Percentiles rank a stretch among this genome's conserved stretches.
These are phyloP conservation scores for Fusarium sp. DNA, from an alignment of 2,329 filamentous ascomycete species.

Conservation along the genomic window DNA sequence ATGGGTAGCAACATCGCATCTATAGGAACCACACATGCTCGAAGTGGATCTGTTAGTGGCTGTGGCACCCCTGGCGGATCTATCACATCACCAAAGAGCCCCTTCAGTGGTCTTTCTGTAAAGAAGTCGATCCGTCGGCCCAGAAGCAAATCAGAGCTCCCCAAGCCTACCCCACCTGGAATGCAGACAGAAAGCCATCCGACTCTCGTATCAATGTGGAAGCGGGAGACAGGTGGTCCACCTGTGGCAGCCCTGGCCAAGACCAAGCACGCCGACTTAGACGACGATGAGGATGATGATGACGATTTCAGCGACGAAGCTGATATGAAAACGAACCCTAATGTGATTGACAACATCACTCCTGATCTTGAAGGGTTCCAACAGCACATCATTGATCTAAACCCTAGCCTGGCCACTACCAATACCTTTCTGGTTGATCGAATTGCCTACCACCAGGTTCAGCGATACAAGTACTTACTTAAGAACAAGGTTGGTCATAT, in stretches of 20 bases:
- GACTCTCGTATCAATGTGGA: conserved; percentile 63
- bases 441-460: conserved; percentile 82
- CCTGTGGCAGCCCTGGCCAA: conserved; percentile 62
- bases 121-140: conserved; percentile 63
- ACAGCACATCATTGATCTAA: conserved; percentile 76
- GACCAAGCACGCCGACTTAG: conserved; percentile 39
- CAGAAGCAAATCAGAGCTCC: conserved; percentile 66
- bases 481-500: conserved; percentile 77
- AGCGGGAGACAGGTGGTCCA: conserved; percentile 61
- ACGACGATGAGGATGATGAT: conserved; percentile 67
- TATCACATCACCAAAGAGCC: conserved; percentile 65
- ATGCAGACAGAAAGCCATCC: conserved; percentile 52
- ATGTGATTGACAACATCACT: conserved; percentile 73
- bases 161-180: conserved; percentile 50
- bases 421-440: conserved; percentile 78
- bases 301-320: conserved; percentile 66
- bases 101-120: conserved; percentile 58
- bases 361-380: conserved; percentile 82
- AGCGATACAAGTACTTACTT: conserved; percentile 82
- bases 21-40: conserved; percentile 66
- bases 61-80: conserved; percentile 64
- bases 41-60: conserved; percentile 70
- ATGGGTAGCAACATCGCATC: conserved; percentile 66
- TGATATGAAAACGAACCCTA: conserved; percentile 71
- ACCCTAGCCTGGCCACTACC: conserved; percentile 71